phyloP scores from a whole-genome alignment of 331 rosid species.

The Malus hybrid region DNA sequence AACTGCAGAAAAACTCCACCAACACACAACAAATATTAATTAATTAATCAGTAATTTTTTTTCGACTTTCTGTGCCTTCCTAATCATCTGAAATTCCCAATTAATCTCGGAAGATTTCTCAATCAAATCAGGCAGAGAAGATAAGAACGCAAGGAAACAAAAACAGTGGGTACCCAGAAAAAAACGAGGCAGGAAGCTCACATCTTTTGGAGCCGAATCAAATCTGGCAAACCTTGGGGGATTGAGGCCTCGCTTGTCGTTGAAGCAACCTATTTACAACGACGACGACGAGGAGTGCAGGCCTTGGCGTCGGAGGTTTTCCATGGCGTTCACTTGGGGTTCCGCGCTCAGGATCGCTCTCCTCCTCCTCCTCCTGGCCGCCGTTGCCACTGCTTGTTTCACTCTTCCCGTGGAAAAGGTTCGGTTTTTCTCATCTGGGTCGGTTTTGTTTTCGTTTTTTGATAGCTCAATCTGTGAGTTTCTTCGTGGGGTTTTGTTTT shows the following conservation, averaged over 20 bases:
- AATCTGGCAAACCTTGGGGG: conserved; percentile 84
- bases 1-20: not conserved
- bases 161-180: not conserved
- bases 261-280: conserved; percentile 49
- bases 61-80: not conserved
- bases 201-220: conserved; percentile 1
- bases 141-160: not conserved
- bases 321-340: conserved; percentile 72
- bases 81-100: not conserved
- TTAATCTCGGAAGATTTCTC: not conserved
- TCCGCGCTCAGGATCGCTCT: conserved; percentile 69
- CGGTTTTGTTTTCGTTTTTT: conserved; percentile 6
- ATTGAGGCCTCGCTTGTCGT: conserved; percentile 79
- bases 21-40: not conserved
- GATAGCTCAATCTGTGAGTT: not conserved
- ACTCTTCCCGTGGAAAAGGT: conserved; percentile 95
- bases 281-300: conserved; percentile 70
- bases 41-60: not conserved
- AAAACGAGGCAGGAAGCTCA: not conserved
- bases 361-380: conserved; percentile 54
- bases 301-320: conserved; percentile 82
- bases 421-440: not conserved
- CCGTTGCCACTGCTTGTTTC: conserved; percentile 55
- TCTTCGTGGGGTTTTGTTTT: conserved; percentile 4
- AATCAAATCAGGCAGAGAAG: not conserved